Evolutionary conservation across 2,329 filamentous ascomycete species (phyloP), one percentile per base, ranked within the genome.

Genomic region (Cladosporium austrohemisphaericum): DNA sequence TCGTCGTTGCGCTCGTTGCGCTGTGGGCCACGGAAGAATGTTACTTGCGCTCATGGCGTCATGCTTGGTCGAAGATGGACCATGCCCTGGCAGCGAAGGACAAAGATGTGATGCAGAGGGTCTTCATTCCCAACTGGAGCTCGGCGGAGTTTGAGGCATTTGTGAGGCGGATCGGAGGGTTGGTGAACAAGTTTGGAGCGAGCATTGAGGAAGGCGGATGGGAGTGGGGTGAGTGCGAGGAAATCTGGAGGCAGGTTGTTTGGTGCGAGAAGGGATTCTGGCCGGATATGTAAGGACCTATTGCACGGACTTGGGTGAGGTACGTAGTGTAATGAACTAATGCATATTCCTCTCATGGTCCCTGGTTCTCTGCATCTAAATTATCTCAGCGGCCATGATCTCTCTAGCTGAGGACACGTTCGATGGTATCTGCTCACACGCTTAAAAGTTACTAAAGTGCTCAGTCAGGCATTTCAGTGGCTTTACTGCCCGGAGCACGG

Each of bases 21-120:
- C 76, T 90, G 31, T 91, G 85, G 83, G 83, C 80, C 9, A 89
- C 85, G 0, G 86, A 92, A 67, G 79, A 74, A 66, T 74, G 70
- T 60, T 76, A 76, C 55, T 65, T 74, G 25, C 64, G 68, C 32
- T 68, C 72, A 29, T 76, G 74, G 74, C 65, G 65, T 51, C 73
- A 73, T 51, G 71, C 72, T 22, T 62, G 64, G 20, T 64, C 65
- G 8, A 71, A 59, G 48, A 54, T 59, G 50, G 52, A 57, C 40
- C 41, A 51, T 37, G 43, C 52, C 28, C 33, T 49, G 19, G 36
- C 32, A n/a, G 41, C 41, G 13, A 56, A 57, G 43, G 68, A 72
- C 9, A 60, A 64, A 23, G 72, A 76, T 60, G 73, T 76, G 14
- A 65, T 73, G 55, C 72, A 73, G 49, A 67, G 73, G 60, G 68